Percentiles rank a stretch among this genome's conserved stretches.
Evolutionary conservation across 2,329 filamentous ascomycete genomes (phyloP).

Genomic region (Hyphodiscus sp.): DNA sequence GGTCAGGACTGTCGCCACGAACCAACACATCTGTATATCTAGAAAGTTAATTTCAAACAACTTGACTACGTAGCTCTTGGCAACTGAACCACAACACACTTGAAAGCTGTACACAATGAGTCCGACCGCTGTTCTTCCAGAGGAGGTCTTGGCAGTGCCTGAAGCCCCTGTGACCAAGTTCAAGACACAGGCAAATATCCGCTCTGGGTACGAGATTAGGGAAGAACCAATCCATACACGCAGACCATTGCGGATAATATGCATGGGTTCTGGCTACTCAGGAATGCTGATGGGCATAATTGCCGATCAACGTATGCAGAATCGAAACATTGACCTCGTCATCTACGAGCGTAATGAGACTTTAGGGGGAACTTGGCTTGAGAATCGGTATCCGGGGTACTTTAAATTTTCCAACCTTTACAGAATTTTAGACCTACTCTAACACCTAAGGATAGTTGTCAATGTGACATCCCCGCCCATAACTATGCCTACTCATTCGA

Average conservation of each 20-base stretch:
- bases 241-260: constrained; percentile 26
- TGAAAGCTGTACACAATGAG: no score
- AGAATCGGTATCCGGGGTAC: constrained; percentile 41
- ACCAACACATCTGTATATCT: no score
- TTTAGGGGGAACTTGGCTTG: constrained; percentile 44
- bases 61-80: no score
- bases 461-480: constrained; percentile 43
- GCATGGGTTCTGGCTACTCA: constrained; percentile 42
- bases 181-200: no score
- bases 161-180: no score
- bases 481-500: constrained; percentile 55
- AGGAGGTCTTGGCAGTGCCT: no score
- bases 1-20: no score
- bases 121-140: no score
- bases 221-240: constrained; percentile 17
- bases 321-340: constrained; percentile 34
- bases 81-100: no score
- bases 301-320: constrained; percentile 41
- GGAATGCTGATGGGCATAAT: constrained; percentile 36
- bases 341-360: constrained; percentile 44
- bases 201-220: no score
- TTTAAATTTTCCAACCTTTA: not conserved
- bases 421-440: not conserved
- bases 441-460: constrained; percentile 34
- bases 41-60: no score